Percentiles rank a stretch among this genome's conserved stretches.
phyloP scores from a whole-genome alignment of 2,329 filamentous ascomycete genomes.

The Colletotrichum sp. region DNA sequence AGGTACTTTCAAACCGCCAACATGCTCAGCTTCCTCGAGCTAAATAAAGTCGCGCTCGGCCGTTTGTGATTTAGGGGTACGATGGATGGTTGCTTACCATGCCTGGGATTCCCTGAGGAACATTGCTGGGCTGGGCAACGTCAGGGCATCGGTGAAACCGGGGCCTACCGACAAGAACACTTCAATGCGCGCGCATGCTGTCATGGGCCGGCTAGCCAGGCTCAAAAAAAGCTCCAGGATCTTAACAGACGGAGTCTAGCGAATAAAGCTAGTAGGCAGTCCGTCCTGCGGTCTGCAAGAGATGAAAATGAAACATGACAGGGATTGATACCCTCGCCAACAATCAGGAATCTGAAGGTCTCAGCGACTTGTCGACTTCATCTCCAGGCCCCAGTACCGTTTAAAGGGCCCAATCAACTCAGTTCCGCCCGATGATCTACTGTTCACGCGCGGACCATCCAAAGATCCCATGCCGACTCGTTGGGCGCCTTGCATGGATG shows the following conservation, averaged over 20 bases:
- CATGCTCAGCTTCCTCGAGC: not conserved
- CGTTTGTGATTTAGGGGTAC: conserved; percentile 3
- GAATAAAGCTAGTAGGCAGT: not conserved
- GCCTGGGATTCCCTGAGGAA: not conserved
- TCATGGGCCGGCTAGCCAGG: conserved; percentile 8
- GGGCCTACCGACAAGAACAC: conserved; percentile 23
- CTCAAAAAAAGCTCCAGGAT: not conserved
- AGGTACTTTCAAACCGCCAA: not conserved
- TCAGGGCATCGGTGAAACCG: conserved; percentile 23
- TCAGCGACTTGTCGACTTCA: not conserved
- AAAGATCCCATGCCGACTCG: not conserved
- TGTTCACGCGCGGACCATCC: conserved; percentile 8
- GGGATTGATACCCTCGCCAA: not conserved
- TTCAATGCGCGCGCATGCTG: conserved; percentile 20
- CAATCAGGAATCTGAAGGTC: not conserved
- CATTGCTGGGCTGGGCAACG: not conserved
- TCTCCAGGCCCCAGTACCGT: not conserved
- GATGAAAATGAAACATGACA: conserved; percentile 21
- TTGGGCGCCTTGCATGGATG: conserved; percentile 14
- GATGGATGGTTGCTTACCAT: not conserved
- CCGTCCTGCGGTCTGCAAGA: not conserved
- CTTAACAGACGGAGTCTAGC: not conserved
- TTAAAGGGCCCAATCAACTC: not conserved
- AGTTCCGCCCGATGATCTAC: conserved; percentile 5
- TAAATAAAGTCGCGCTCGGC: conserved; percentile 10